Base-by-base conservation (phyloP, 257 asterid species). In the Asclepias syriaca region DNA sequence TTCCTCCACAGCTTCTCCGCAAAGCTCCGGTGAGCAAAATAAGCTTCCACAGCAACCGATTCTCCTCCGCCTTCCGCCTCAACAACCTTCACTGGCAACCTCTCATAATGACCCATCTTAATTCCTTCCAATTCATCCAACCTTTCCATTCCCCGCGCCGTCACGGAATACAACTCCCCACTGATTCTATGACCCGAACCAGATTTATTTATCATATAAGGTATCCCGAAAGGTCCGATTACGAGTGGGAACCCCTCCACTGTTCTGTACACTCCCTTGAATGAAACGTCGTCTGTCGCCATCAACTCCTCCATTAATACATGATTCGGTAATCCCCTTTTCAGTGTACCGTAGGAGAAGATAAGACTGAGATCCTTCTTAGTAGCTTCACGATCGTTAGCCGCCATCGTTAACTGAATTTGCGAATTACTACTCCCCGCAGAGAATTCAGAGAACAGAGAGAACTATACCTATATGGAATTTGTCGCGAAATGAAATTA, bases 311-410 rank as follows among this genome's bases (percentile, higher is more conserved):
- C 80, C 75, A 87, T 73, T 8, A 87, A 77, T 24, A 43, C 45
- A 84, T 91, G 95, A 85, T 91, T 91, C 69, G 68, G 63, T 80
- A 91, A 85, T 6, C 96, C 91, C n/a, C 82, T 83, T 78, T 89
- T 91, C 11, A 91, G 84, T 3, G 97, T 89, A 76, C 97, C 96
- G 72, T 91, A 91, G 0, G 87, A 84, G 85, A 91, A 91, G 72
- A 91, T 80, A 3, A 83, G 79, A 58, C 37, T 71, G 64, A 59
- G 76, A 68, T 40, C 73, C 14, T 59, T 48, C 55, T 75, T 51
- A 49, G 40, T 22, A 32, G 57, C 11, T 40, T 4, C 54, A 6
- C 45, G 27, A 0, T 64, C 68, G 16, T 14, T 19, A 45, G 22
- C 14, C 49, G 63, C 72, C 72, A 68, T 68, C 14, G 24, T 43